Evolutionary conservation across 2,329 filamentous ascomycete species (phyloP).

Genomic region (Lachnellula hyalina): DNA sequence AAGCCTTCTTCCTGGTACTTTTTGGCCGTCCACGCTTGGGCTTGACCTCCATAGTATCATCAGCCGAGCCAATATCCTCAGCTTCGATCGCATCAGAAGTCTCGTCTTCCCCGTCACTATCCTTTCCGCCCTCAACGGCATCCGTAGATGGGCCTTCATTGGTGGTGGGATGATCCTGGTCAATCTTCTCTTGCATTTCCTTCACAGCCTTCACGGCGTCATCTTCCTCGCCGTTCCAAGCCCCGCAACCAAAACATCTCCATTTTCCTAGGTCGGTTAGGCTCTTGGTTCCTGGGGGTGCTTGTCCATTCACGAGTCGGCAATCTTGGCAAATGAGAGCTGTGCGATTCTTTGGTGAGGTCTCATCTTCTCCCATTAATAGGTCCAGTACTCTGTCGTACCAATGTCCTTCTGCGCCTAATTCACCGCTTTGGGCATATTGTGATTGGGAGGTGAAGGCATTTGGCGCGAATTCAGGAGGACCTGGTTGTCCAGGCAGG

Average conservation of each 20-base stretch:
- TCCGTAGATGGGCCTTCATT: background rate
- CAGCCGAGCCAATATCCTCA: constrained; percentile 6
- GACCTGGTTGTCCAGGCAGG: constrained; percentile 12
- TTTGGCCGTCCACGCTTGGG: constrained; percentile 18
- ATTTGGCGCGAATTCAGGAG: constrained; percentile 70
- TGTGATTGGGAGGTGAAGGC: constrained; percentile 45
- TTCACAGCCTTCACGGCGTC: constrained; percentile 67
- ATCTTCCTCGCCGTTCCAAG: constrained; percentile 75
- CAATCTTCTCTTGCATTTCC: constrained; percentile 29
- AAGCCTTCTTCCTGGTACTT: constrained; percentile 19
- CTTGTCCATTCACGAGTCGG: constrained; percentile 89
- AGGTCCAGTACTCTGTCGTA: constrained; percentile 93
- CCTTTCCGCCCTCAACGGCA: background rate
- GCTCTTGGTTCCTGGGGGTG: constrained; percentile 75
- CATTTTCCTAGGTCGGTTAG: constrained; percentile 78
- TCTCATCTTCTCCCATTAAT: constrained; percentile 91
- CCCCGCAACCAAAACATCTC: constrained; percentile 82
- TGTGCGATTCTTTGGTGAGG: constrained; percentile 81
- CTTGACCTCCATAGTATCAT: constrained; percentile 16
- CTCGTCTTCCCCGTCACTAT: constrained; percentile 3
- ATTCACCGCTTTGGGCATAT: constrained; percentile 24
- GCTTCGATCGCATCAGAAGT: constrained; percentile 2
- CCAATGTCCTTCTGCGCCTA: constrained; percentile 56
- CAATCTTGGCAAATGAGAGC: constrained; percentile 80
- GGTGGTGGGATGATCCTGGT: constrained; percentile 9